A percentile compares a stretch with the other conserved stretches of the same genome.
These are phyloP conservation scores for Colletotrichum horii DNA, from an alignment of 2,329 filamentous ascomycete genomes.

Conservation along the genomic window DNA sequence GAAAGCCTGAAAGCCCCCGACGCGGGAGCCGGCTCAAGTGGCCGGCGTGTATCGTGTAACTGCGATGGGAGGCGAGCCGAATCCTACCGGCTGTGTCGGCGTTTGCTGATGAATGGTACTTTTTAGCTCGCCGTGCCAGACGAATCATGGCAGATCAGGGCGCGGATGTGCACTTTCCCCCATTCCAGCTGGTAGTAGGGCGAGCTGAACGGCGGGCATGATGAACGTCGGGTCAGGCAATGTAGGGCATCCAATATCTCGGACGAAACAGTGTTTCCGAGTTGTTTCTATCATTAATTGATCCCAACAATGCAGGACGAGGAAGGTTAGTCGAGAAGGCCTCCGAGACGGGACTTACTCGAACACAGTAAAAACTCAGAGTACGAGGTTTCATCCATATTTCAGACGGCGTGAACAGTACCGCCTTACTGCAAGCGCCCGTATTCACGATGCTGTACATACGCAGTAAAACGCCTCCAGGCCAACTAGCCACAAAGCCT, in stretches of 20 bases:
- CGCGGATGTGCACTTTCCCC: background rate
- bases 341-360: background rate
- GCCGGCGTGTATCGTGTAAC: background rate
- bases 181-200: background rate
- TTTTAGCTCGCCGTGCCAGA: background rate
- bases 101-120: background rate
- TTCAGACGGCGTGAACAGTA: background rate
- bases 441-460: background rate
- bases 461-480: background rate
- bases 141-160: background rate
- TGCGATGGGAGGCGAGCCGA: background rate
- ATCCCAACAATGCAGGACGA: background rate
- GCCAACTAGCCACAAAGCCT: background rate
- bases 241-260: background rate
- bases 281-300: background rate
- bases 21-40: background rate
- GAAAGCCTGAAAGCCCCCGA: background rate
- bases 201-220: background rate
- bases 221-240: background rate
- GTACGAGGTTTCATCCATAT: background rate
- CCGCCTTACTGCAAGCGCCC: background rate
- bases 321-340: background rate
- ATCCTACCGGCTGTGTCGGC: constrained; percentile 9
- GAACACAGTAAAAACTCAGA: background rate
- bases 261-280: background rate